Evolutionary conservation across 768 basidiomycete genomes (phyloP).

Genomic region (Chalciporus chontae): DNA sequence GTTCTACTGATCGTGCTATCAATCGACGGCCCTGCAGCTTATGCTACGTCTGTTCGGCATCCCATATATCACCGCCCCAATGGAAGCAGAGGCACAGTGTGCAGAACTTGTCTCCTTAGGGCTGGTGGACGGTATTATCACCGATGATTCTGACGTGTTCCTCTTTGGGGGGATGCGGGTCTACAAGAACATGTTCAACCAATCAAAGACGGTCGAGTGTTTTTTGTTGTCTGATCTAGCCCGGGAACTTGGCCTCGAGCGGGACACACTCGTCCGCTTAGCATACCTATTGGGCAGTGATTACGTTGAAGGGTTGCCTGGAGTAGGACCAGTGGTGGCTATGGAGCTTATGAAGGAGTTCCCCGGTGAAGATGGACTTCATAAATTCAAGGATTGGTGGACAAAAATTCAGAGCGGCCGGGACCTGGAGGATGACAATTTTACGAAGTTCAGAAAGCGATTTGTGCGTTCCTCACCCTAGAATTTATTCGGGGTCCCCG

Average conservation of each 20-base stretch:
- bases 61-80: conserved; percentile 96
- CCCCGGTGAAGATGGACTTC: conserved; percentile 77
- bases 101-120: conserved; percentile 82
- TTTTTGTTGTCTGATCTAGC: conserved; percentile 82
- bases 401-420: conserved; percentile 83
- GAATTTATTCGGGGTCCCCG: conserved; percentile 6
- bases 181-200: conserved; percentile 99
- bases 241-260: conserved; percentile 82
- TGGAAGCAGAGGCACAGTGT: conserved; percentile 99
- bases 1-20: conserved; percentile 1
- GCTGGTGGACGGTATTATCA: conserved; percentile 95
- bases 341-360: conserved; percentile 96
- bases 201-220: conserved; percentile 97
- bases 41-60: conserved; percentile 94
- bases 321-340: conserved; percentile 92
- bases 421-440: conserved; percentile 71
- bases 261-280: conserved; percentile 81
- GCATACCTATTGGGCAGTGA: conserved; percentile 96
- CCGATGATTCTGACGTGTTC: conserved; percentile 98
- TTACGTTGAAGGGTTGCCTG: conserved; percentile 89
- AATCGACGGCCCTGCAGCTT: conserved; percentile 45
- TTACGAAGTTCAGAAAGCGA: conserved; percentile 73
- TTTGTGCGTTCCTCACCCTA: conserved; percentile 60
- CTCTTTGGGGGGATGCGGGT: conserved; percentile 95
- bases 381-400: conserved; percentile 95